A percentile compares a stretch with the other conserved stretches of the same genome.
phyloP scores from a whole-genome alignment of 2,329 filamentous ascomycete species.

The Plectosphaerella cucumerina region DNA sequence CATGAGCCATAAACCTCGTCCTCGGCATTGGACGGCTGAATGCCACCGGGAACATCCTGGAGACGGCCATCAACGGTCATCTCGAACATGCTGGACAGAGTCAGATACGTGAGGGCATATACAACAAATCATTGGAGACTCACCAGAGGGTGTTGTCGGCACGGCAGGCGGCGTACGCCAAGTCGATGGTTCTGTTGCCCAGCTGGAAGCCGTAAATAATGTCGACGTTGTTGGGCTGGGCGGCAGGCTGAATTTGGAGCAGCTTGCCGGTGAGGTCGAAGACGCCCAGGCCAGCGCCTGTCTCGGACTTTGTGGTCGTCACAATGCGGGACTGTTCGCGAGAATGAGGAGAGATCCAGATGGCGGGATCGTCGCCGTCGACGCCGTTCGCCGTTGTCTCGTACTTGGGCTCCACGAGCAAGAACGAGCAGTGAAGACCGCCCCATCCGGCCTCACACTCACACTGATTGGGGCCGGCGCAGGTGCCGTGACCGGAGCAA shows the following conservation, averaged over 20 bases:
- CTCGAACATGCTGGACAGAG: constrained; percentile 39
- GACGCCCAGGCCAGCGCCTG: constrained; percentile 42
- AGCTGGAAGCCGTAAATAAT: constrained; percentile 44
- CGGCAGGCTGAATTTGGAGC: constrained; percentile 37
- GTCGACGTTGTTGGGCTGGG: constrained; percentile 50
- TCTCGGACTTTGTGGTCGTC: constrained; percentile 46
- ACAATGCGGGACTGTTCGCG: constrained; percentile 42
- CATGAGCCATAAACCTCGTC: constrained; percentile 50
- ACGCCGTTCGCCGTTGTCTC: constrained; percentile 39
- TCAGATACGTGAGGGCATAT: constrained; percentile 1
- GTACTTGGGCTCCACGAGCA: constrained; percentile 32
- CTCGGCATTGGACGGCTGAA: constrained; percentile 38
- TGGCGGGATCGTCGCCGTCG: constrained; percentile 43
- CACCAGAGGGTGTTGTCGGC: constrained; percentile 46
- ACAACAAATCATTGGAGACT: not conserved
- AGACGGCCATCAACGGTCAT: constrained; percentile 41
- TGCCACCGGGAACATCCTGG: constrained; percentile 35
- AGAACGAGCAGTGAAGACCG: constrained; percentile 39
- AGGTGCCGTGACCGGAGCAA: constrained; percentile 37
- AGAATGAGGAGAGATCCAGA: constrained; percentile 39
- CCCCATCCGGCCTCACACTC: constrained; percentile 37
- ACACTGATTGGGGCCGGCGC: constrained; percentile 36
- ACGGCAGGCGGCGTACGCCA: constrained; percentile 47
- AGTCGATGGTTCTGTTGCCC: constrained; percentile 38
- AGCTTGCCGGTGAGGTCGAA: constrained; percentile 45